Base-by-base conservation (phyloP, 805 yeast species). In the Groenewaldozyma tartarivorans region DNA sequence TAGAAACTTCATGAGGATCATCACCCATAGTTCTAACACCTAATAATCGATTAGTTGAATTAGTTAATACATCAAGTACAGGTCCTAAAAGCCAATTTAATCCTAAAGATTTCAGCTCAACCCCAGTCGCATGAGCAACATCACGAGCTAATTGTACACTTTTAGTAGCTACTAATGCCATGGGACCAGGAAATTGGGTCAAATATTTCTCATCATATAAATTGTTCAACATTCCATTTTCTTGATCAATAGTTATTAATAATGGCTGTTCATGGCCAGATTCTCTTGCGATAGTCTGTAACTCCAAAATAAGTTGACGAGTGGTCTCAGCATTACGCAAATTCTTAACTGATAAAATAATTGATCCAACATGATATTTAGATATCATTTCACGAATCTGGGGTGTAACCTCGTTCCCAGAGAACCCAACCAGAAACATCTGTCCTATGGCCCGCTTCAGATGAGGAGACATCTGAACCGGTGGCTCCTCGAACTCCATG, bases 11-110 rank as follows among this genome's bases (percentile, higher is more conserved):
- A 35, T 75, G 76, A 3, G 73, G 63, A n/a, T 75, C 71, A 16
- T 75, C 72, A 5, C 81, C 81, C 60, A 74, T 74, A 22, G 79
- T 69, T 13, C 81, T 59, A 3, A 76, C 79, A 2, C 80, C 79
- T 20, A 76, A 69, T 43, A 76, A 57, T 44, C 75, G 76, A 48
- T 72, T 75, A 3, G 75, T 63, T 35, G 75, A 59, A 48, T 71
- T 74, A 35, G 77, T 68, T 35, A 75, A 71, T 11, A 75, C 77
- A 53, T 77, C 83, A 31, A 77, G 61, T 1, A 75, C 81, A 0
- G 83, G 83, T 0, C 81, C 82, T 49, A 76, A 57, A 18, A 69
- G 61, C 48, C 76, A 68, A 56, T 64, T 68, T 40, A 77, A 65
- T 6, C 83, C 83, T 7, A 77, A 66, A n/a, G 69, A 57, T 39